These are phyloP conservation scores for Magnusiomyces tetraspermus DNA, from an alignment of 1,139 yeast species.

Conservation along the genomic window DNA sequence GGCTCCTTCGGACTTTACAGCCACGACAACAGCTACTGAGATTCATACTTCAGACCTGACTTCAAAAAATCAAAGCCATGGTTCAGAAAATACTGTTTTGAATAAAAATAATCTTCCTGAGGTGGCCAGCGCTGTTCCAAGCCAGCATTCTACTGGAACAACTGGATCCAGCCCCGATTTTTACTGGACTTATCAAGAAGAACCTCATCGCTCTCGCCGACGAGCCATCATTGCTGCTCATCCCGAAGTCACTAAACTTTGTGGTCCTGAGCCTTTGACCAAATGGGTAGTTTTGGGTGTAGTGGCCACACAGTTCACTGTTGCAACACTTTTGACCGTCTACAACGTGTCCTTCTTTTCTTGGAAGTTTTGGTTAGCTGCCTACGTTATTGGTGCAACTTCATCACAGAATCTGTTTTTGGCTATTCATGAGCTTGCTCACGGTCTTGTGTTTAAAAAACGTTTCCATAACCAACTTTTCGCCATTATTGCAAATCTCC, in stretches of 20 bases:
- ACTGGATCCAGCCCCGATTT: constrained; percentile 29
- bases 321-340: constrained; percentile 49
- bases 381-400: constrained; percentile 79
- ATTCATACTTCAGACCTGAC: no score
- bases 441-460: constrained; percentile 73
- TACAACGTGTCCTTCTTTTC: constrained; percentile 42
- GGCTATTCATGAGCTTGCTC: constrained; percentile 82
- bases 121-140: not conserved
- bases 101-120: not conserved
- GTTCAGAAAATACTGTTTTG: no score
- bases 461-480: constrained; percentile 71
- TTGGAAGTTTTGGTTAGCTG: constrained; percentile 49
- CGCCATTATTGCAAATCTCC: constrained; percentile 68
- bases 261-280: constrained; percentile 81
- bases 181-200: constrained; percentile 74
- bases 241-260: constrained; percentile 71
- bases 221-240: constrained; percentile 61
- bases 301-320: constrained; percentile 51
- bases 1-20: no score
- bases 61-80: no score
- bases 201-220: constrained; percentile 72
- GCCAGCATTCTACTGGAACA: not conserved
- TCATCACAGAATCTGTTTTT: constrained; percentile 73
- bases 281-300: constrained; percentile 64
- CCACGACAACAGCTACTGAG: no score